A percentile compares a stretch with the other conserved stretches of the same genome.
phyloP scores from a whole-genome alignment of 176 grass and related monocot species.

The Phyllostachys edulis region DNA sequence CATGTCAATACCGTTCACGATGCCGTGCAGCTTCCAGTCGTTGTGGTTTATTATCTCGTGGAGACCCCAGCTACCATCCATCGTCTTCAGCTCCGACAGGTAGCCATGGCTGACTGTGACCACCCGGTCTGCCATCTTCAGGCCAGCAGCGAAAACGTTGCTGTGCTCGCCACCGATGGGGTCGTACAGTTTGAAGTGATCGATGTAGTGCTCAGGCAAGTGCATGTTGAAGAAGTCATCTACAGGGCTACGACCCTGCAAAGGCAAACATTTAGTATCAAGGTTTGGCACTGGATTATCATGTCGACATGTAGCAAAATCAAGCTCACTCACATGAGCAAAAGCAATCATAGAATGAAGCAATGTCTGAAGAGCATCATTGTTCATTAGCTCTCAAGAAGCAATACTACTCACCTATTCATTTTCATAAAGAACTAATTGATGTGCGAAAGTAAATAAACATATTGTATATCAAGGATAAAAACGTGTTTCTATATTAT shows the following conservation, averaged over 20 bases:
- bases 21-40: constrained; percentile 80
- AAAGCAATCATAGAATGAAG: background rate
- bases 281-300: background rate
- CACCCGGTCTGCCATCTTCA: constrained; percentile 74
- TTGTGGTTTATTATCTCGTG: constrained; percentile 75
- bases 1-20: constrained; percentile 87
- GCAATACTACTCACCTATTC: background rate
- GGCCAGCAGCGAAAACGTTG: constrained; percentile 78
- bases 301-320: background rate
- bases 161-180: constrained; percentile 68
- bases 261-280: background rate
- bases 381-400: background rate
- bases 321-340: background rate
- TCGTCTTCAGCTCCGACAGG: constrained; percentile 82
- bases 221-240: constrained; percentile 57
- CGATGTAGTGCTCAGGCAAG: constrained; percentile 79
- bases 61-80: constrained; percentile 82
- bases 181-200: constrained; percentile 70
- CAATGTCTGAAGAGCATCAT: background rate
- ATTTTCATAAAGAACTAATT: background rate
- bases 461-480: background rate
- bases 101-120: constrained; percentile 84
- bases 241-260: constrained; percentile 78
- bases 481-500: background rate
- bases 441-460: background rate